Evolutionary conservation across 208 protist genomes (phyloP).

Genomic region (Leptomonas seymouri): DNA sequence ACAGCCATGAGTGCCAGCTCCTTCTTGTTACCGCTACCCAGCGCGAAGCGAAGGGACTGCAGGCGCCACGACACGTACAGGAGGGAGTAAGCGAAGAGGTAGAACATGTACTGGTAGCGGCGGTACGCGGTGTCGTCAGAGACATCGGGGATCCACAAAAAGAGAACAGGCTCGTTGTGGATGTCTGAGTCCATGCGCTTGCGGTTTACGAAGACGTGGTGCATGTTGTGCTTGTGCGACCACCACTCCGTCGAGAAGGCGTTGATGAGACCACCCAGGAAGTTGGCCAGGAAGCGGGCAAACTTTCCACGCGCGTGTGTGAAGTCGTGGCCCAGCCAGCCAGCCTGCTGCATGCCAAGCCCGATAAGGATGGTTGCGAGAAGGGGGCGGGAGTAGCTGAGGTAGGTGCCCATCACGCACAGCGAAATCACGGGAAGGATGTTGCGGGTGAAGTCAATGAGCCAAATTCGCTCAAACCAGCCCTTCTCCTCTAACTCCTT

Average conservation of each 20-base stretch:
- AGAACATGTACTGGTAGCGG: slow-evolving; percentile 75
- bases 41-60: slow-evolving; percentile 67
- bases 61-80: slow-evolving; percentile 82
- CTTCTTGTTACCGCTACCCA: slow-evolving; percentile 61
- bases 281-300: slow-evolving; percentile 46
- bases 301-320: slow-evolving; percentile 59
- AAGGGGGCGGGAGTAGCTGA: slow-evolving; percentile 62
- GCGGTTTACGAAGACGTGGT: slow-evolving; percentile 83
- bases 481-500: slow-evolving; percentile 61
- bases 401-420: slow-evolving; percentile 53
- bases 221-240: slow-evolving; percentile 84
- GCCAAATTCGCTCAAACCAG: slow-evolving; percentile 73
- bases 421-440: slow-evolving; percentile 70
- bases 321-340: slow-evolving; percentile 83
- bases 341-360: slow-evolving; percentile 80
- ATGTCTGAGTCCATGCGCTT: slow-evolving; percentile 78
- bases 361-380: slow-evolving; percentile 63
- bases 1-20: slow-evolving; percentile 61
- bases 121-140: slow-evolving; percentile 58
- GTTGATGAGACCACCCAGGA: slow-evolving; percentile 56
- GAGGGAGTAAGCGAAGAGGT: slow-evolving; percentile 69
- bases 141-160: slow-evolving; percentile 64
- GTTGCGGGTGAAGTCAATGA: slow-evolving; percentile 66
- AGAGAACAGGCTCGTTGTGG: slow-evolving; percentile 78
- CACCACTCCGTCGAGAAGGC: slow-evolving; percentile 76